Evolutionary conservation across 1,139 yeast species (phyloP).

Genomic region (Geotrichum reessii): DNA sequence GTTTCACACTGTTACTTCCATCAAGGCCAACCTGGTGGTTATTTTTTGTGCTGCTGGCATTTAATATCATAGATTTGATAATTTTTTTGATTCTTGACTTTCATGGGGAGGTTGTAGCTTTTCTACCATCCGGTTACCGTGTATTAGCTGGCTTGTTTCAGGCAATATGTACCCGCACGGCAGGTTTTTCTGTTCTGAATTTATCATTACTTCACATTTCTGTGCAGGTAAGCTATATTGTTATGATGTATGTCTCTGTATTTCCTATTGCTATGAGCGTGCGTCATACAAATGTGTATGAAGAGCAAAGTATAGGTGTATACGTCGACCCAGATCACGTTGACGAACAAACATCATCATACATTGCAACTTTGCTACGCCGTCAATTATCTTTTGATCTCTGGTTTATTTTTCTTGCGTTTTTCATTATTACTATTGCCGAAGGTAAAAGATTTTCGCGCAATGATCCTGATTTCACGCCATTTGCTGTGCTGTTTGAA

Average conservation of each 20-base stretch:
- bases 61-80: constrained; percentile 75
- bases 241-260: constrained; percentile 97
- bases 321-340: constrained; percentile 36
- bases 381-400: constrained; percentile 88
- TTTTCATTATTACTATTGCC: constrained; percentile 78
- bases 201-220: constrained; percentile 74
- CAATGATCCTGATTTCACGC: constrained; percentile 43
- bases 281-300: constrained; percentile 93
- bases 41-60: constrained; percentile 59
- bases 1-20: constrained; percentile 88
- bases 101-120: constrained; percentile 41
- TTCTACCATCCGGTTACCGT: constrained; percentile 60
- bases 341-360: constrained; percentile 25
- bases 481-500: constrained; percentile 76
- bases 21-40: constrained; percentile 95
- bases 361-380: constrained; percentile 58
- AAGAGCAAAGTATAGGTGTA: constrained; percentile 94
- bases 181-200: constrained; percentile 75
- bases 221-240: constrained; percentile 83
- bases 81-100: constrained; percentile 75
- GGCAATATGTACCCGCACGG: constrained; percentile 88
- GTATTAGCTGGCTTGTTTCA: constrained; percentile 80
- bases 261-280: constrained; percentile 92
- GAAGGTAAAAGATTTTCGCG: constrained; percentile 61
- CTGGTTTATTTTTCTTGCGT: constrained; percentile 85